phyloP scores from a whole-genome alignment of 2,329 filamentous ascomycete species.

The Cladobotryum mycophilum region DNA sequence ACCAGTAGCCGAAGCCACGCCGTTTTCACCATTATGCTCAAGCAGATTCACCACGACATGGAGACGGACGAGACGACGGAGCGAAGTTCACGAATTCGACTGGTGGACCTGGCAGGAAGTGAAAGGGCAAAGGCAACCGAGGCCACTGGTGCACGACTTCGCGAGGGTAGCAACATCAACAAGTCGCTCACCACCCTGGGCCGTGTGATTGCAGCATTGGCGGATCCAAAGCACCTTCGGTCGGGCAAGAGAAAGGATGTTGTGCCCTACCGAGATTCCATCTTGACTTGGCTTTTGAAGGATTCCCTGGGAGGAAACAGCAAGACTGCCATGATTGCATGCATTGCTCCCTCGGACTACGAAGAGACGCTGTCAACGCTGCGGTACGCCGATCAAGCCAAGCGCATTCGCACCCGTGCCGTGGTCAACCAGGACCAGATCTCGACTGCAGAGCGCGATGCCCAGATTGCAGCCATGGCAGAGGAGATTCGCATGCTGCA shows the following conservation, averaged over 20 bases:
- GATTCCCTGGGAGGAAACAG: constrained; percentile 94
- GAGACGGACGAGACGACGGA: constrained; percentile 98
- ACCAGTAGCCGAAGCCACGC: constrained; percentile 94
- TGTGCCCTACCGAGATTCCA: constrained; percentile 89
- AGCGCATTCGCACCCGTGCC: constrained; percentile 90
- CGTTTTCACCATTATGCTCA: constrained; percentile 96
- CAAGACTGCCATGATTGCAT: constrained; percentile 99
- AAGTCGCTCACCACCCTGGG: constrained; percentile 95
- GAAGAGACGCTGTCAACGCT: constrained; percentile 95
- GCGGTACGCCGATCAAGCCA: constrained; percentile 95
- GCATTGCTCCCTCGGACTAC: constrained; percentile 91
- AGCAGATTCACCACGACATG: constrained; percentile 96
- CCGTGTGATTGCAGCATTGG: constrained; percentile 88
- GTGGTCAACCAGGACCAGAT: constrained; percentile 95
- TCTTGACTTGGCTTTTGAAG: constrained; percentile 79
- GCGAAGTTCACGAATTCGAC: constrained; percentile 82
- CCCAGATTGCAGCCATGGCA: constrained; percentile 89
- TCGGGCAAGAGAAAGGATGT: constrained; percentile 56
- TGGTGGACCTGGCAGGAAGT: constrained; percentile 91
- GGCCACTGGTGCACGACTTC: constrained; percentile 81
- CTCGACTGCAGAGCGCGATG: constrained; percentile 86
- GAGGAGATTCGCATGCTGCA: constrained; percentile 88
- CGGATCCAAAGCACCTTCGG: constrained; percentile 56
- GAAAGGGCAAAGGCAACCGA: constrained; percentile 94
- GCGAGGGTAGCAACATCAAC: constrained; percentile 98